Evolutionary conservation across 352 stramenopile genomes (phyloP).

Genomic region (Globisporangium perplexum): DNA sequence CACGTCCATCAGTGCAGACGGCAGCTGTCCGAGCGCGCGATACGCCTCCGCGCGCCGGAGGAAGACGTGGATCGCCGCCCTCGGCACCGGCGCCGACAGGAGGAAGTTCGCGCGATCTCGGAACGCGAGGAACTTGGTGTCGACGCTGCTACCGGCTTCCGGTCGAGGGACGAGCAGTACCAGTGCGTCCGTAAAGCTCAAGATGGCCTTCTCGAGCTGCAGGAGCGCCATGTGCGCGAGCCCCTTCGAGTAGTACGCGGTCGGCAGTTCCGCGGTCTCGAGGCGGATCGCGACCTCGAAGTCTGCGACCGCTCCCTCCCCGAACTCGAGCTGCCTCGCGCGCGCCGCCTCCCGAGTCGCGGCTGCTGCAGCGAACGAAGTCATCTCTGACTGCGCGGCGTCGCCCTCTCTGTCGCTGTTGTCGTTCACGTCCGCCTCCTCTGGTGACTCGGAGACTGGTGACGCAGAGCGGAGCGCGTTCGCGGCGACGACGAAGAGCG

Average conservation of each 20-base stretch:
- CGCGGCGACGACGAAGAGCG: not conserved
- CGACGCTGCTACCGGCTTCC: slow-evolving; percentile 2
- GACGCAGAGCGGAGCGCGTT: not conserved
- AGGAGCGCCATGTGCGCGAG: slow-evolving; percentile 27
- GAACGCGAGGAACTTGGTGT: slow-evolving; percentile 1
- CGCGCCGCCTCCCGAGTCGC: slow-evolving; percentile 13
- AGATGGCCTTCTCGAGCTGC: slow-evolving; percentile 25
- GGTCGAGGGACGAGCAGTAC: slow-evolving; percentile 10
- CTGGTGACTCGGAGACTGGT: not conserved
- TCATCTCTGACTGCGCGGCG: not conserved
- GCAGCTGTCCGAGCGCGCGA: slow-evolving; percentile 36
- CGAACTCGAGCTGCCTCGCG: slow-evolving; percentile 8
- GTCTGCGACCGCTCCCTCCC: slow-evolving; percentile 23
- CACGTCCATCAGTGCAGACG: slow-evolving; percentile 35
- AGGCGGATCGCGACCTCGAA: slow-evolving; percentile 22
- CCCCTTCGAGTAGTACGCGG: slow-evolving; percentile 30
- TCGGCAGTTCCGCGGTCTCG: slow-evolving; percentile 19
- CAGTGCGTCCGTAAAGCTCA: slow-evolving; percentile 41
- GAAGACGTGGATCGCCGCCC: slow-evolving; percentile 28
- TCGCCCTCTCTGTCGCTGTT: not conserved
- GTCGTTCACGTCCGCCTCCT: not conserved
- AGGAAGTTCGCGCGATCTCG: slow-evolving; percentile 7
- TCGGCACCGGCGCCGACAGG: slow-evolving; percentile 14
- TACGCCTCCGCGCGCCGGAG: slow-evolving; percentile 41
- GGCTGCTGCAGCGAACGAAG: not conserved